Evolutionary conservation across 179 eudicot genomes (phyloP), one percentile per base, ranked within the genome.

Genomic region (Beta corolliflora): DNA sequence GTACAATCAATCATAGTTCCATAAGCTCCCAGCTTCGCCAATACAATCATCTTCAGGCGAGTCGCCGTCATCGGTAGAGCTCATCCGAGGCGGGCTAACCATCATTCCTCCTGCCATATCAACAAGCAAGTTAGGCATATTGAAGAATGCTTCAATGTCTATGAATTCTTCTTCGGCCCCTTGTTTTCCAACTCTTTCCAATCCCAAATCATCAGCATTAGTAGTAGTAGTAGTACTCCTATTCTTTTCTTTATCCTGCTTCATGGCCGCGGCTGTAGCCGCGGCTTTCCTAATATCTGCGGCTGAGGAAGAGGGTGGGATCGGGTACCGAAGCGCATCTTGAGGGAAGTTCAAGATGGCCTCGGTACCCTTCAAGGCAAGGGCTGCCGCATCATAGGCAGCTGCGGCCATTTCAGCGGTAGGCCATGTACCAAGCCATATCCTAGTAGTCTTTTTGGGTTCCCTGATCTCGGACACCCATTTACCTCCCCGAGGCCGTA

Each of bases 391-490:
- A 36, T 94, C 98, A 70, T 92, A 94, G 12, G 98, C 96, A 0
- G 92, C 88, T 0, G 94, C 97, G 0, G 98, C 98, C 96, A 91
- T 91, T 72, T 93, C 94, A 0, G 94, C 80, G 0, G 91, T 80
- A 3, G 91, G 82, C 72, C 81, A 93, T 0, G 98, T 93, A 1
- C 98, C 98, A 0, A 93, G 89, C 98, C 98, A 93, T 55, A 93
- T 91, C 1, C 98, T 88, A 10, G 88, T 88, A 0, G 93, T 88
- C 76, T 93, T 93, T 23, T 83, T 86, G 0, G 98, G 98, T 82
- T 92, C 94, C 0, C 98, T 91, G 50, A 93, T 91, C 72, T 93
- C 98, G 23, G 98, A 92, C 11, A 91, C 98, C 98, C 98, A 93
- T 66, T 93, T 93, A 0, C 92, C 93, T 19, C 93, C 88, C 19